Evolutionary conservation across 805 yeast species (phyloP), one percentile per base, ranked within the genome.

Genomic region (Yarrowia divulgata): DNA sequence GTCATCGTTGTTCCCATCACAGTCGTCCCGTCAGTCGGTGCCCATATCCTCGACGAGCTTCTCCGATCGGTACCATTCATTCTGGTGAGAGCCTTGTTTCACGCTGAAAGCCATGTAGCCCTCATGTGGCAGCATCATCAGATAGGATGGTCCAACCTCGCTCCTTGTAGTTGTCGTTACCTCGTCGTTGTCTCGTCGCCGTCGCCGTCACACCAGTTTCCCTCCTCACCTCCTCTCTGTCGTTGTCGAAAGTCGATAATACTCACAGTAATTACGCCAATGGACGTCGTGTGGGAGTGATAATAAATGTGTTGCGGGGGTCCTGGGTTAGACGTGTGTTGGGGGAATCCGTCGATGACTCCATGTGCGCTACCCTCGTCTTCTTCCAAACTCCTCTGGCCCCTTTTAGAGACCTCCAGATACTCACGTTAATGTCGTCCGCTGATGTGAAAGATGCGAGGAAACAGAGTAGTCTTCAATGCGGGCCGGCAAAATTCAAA

Each of bases 361-460:
- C 43, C 9, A 13, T 12, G 13, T 13, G 16, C 8, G n/a, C 10
- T 6, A 18, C 42, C 14, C 42, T 4, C 42, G 16, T 18, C 40
- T 37, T 19, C 16, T 12, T 5, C n/a, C 7, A 1, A 16, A 18
- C 19, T 54, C 39, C 8, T 54, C 13, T 12, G 18, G 45, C 45
- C 13, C 13, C 16, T 54, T 39, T 54, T 39, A 13, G 23, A 23
- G 45, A 9, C 60, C 8, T 13, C 29, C 19, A 19, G 45, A 23
- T 34, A 60, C 66, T 60, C 66, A 60, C 66, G 50, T 43, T 60
- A 18, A 45, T 16, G 66, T 60, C 66, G 66, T 60, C 66, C 66
- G 66, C 66, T 60, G 66, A 45, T 60, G 66, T 52, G 66, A 60
- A 45, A 60, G 66, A 60, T 60, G 66, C 34, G 13, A 58, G 52